Conservation (phyloP, 345 rosid genomes). For the Aquilaria sinensis region DNA sequence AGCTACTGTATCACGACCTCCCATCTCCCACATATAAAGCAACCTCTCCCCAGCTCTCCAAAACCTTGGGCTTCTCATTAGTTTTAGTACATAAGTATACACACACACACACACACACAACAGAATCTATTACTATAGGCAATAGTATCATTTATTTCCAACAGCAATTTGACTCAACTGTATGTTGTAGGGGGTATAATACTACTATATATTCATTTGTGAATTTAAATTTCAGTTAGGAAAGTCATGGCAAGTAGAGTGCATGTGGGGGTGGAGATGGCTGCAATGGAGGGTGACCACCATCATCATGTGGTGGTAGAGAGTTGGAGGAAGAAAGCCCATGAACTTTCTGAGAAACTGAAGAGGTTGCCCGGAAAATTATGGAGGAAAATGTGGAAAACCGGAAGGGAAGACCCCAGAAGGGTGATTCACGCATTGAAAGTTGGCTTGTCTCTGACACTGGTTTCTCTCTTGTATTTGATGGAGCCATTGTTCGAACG, state of each 20-base stretch:
- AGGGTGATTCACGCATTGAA: slow-evolving; percentile 64
- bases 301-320: slow-evolving; percentile 2
- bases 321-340: slow-evolving; percentile 21
- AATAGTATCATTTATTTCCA: not conserved
- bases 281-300: slow-evolving; percentile 2
- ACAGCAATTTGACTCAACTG: not conserved
- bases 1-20: not conserved
- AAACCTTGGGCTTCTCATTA: slow-evolving; percentile 16
- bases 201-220: not conserved
- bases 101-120: not conserved
- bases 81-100: not conserved
- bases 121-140: too few species aligned
- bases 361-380: slow-evolving; percentile 25
- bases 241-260: slow-evolving; percentile 26
- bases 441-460: slow-evolving; percentile 67
- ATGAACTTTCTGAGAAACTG: slow-evolving; percentile 22
- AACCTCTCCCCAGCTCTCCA: not conserved
- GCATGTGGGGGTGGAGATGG: slow-evolving; percentile 29
- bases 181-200: slow-evolving; percentile 2
- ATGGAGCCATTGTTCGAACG: slow-evolving; percentile 60
- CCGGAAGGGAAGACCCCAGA: slow-evolving; percentile 74
- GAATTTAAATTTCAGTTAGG: not conserved
- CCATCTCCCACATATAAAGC: slow-evolving; percentile 9
- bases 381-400: slow-evolving; percentile 30
- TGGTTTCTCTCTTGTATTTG: slow-evolving; percentile 61